Percentiles rank a stretch among this genome's conserved stretches.
Conservation (phyloP, 108 stramenopile species). For the Schizochytrium sp. region DNA sequence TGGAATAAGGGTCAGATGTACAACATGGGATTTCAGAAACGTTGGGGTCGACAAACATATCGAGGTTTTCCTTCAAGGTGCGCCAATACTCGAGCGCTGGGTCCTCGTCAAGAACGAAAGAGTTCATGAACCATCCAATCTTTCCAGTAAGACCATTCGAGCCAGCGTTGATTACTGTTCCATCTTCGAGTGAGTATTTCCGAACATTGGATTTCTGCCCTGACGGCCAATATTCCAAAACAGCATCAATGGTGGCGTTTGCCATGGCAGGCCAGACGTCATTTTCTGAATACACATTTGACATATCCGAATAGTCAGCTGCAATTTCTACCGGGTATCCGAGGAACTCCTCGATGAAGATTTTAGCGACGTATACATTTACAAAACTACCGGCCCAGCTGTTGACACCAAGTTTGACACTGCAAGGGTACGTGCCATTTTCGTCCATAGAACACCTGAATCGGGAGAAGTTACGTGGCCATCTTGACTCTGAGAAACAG, state of each 20-base stretch:
- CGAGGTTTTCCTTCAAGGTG: neutral
- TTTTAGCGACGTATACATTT: conserved; percentile 42
- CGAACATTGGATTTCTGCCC: neutral
- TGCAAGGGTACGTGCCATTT: conserved; percentile 15
- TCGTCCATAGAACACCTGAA: neutral
- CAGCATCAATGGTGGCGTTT: neutral
- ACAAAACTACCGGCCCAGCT: conserved; percentile 6
- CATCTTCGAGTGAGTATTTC: conserved; percentile 4
- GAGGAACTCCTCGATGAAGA: conserved; percentile 62
- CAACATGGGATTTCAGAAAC: neutral
- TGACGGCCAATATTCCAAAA: conserved; percentile 25
- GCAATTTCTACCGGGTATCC: conserved; percentile 53
- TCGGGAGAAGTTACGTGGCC: neutral
- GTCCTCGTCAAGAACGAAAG: neutral
- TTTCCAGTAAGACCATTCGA: neutral
- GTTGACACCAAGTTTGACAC: conserved; percentile 31
- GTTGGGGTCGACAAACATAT: neutral
- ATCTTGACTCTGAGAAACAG: conserved; percentile 4
- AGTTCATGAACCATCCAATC: conserved; percentile 39
- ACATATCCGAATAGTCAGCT: neutral
- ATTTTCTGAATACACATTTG: no score
- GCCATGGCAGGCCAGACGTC: neutral
- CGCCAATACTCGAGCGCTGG: conserved; percentile 45
- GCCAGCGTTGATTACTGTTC: neutral
- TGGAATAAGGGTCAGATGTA: neutral